phyloP scores from a whole-genome alignment of 1,139 yeast genomes.

The Debaryomycetaceae sp. region DNA sequence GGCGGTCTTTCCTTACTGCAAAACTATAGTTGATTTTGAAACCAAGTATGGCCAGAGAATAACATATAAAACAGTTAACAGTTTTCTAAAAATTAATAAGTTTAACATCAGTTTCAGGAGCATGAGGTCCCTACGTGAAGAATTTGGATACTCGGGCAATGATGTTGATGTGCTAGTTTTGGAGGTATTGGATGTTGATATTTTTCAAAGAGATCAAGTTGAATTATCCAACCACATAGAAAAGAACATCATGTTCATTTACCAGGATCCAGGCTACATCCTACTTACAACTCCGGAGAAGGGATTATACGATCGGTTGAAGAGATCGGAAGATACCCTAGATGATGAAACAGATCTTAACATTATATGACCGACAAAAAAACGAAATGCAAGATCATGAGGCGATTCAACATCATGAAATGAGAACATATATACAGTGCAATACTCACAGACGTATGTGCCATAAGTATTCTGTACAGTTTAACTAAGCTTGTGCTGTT shows the following conservation, averaged over 20 bases:
- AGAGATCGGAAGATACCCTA: not conserved
- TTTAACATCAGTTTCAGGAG: conserved; percentile 26
- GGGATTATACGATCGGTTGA: not conserved
- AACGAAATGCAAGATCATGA: no score
- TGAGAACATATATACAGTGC: no score
- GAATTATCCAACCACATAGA: conserved; percentile 17
- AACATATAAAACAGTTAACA: conserved; percentile 26
- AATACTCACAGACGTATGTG: no score
- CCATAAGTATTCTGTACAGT: no score
- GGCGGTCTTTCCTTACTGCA: conserved; percentile 25
- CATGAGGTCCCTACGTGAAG: conserved; percentile 9
- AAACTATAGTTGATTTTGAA: conserved; percentile 30
- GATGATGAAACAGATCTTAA: no score
- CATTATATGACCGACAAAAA: no score
- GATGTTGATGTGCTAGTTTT: conserved; percentile 18
- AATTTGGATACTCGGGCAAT: conserved; percentile 9
- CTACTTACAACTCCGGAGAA: not conserved
- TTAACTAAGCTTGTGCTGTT: no score
- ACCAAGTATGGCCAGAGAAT: conserved; percentile 26
- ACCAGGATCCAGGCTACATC: conserved; percentile 16
- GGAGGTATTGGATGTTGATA: conserved; percentile 23
- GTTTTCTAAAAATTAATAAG: conserved; percentile 20
- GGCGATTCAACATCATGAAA: no score
- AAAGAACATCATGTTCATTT: conserved; percentile 17
- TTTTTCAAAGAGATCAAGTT: conserved; percentile 30